Percentiles rank a stretch among this genome's conserved stretches.
Evolutionary conservation across 2,329 filamentous ascomycete genomes (phyloP).

Genomic region (Colletotrichum brevisporum): DNA sequence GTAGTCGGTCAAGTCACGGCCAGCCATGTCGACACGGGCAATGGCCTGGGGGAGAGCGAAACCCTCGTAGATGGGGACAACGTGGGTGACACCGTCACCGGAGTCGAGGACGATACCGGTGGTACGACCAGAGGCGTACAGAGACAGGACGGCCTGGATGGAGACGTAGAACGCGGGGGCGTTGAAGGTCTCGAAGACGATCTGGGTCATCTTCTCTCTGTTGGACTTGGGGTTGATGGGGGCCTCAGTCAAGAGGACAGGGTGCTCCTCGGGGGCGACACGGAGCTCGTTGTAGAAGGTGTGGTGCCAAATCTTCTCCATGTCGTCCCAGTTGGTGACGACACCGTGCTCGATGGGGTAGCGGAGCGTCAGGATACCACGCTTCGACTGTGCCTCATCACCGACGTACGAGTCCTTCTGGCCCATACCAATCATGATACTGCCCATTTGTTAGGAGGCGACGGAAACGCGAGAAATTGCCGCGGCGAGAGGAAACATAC

Average conservation of each 20-base stretch:
- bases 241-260: constrained; percentile 98
- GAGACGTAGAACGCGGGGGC: constrained; percentile 99
- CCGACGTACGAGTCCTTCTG: constrained; percentile 99
- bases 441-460: constrained; percentile 59
- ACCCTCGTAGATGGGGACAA: constrained; percentile 99
- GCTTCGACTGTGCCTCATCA: constrained; percentile 99
- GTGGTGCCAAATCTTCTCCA: constrained; percentile 99
- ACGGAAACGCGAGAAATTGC: constrained; percentile 27
- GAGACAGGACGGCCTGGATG: constrained; percentile 98
- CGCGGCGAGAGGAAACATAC: constrained; percentile 70
- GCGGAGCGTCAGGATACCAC: constrained; percentile 99
- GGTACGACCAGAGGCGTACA: constrained; percentile 99
- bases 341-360: constrained; percentile 99
- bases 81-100: constrained; percentile 99
- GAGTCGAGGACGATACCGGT: constrained; percentile 99
- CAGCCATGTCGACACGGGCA: constrained; percentile 99
- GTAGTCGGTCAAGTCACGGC: constrained; percentile 99
- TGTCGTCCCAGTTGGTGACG: constrained; percentile 99
- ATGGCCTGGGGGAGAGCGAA: constrained; percentile 99
- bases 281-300: constrained; percentile 99
- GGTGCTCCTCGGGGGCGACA: constrained; percentile 99
- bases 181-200: constrained; percentile 99
- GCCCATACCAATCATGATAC: constrained; percentile 99
- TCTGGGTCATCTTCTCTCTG: constrained; percentile 99
- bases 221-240: constrained; percentile 99